Evolutionary conservation across 2,329 filamentous ascomycete species (phyloP), one percentile per base, ranked within the genome.

Genomic region (Fusarium hainanense): DNA sequence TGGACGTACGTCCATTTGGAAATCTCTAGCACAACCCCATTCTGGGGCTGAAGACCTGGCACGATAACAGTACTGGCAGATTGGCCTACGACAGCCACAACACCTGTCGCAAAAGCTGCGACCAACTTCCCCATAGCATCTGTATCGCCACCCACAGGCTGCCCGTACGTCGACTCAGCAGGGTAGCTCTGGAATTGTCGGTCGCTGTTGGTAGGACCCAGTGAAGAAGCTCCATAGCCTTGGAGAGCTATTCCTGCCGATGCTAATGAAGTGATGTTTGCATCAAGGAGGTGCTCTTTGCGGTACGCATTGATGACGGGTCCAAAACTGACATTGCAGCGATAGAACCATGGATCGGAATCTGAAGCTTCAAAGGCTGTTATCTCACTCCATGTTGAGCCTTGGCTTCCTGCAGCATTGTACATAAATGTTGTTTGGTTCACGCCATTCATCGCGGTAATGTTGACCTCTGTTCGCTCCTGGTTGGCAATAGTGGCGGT

Each of bases 181-280:
- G 83, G 83, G 52, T 84, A 85, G 12, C 78, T 79, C 67, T 83
- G 81, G 16, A 70, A 70, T 32, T 70, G 68, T 30, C 51, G 59
- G 44, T 64, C 58, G 34, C 49, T 69, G 21, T 69, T 58, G 13
- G 48, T 55, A 4, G 68, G 49, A 2, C 58, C 50, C 2, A 74
- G 28, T 2, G 66, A 71, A 23, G 71, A 74, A 4, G 71, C 71
- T 13, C 68, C 63, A 13, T 73, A 74, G 2, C 71, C 73, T 42
- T 75, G 73, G 1, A 75, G 59, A 2, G 73, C 73, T 55, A 75
- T 73, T 3, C 67, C 63, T 18, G 59, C 63, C 1, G 71, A 70
- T 6, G 66, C 63, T 5, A 74, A 54, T 2, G 61, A 49, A 6
- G 71, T 71, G n/a, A 75, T 41, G 23, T 72, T 66, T 40, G 23